phyloP scores from a whole-genome alignment of 495 filamentous ascomycete species.

The Penicillium steckii region DNA sequence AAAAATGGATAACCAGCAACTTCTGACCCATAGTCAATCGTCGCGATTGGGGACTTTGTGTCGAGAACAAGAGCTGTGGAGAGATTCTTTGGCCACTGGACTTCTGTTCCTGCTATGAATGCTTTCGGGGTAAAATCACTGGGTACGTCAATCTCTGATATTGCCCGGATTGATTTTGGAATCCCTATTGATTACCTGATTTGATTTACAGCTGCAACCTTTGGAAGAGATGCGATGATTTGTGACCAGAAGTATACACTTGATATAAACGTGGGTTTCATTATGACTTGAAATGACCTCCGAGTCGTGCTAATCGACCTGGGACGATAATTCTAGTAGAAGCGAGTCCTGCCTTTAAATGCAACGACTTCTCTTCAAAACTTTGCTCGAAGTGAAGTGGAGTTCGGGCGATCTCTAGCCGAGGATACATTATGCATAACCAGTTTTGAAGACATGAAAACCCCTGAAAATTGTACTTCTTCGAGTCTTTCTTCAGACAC shows the following conservation, averaged over 20 bases:
- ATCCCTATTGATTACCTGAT: not conserved
- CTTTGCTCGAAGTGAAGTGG: not conserved
- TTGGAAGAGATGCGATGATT: not conserved
- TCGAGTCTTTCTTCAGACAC: no score
- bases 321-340: not conserved
- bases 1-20: slow-evolving; percentile 7
- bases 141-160: not conserved
- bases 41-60: not conserved
- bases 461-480: no score
- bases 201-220: not conserved
- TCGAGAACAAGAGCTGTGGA: not conserved
- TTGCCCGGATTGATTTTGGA: not conserved
- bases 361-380: not conserved
- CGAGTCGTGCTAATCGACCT: not conserved
- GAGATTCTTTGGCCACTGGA: not conserved
- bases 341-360: no score
- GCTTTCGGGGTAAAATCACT: not conserved
- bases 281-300: not conserved
- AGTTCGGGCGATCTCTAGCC: not conserved
- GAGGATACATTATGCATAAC: not conserved
- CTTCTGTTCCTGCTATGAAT: not conserved
- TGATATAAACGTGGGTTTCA: not conserved
- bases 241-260: not conserved
- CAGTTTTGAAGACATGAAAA: no score
- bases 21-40: slow-evolving; percentile 9